A percentile compares a stretch with the other conserved stretches of the same genome.
Conservation (phyloP, 441 rosid genomes). For the Hura crepitans region DNA sequence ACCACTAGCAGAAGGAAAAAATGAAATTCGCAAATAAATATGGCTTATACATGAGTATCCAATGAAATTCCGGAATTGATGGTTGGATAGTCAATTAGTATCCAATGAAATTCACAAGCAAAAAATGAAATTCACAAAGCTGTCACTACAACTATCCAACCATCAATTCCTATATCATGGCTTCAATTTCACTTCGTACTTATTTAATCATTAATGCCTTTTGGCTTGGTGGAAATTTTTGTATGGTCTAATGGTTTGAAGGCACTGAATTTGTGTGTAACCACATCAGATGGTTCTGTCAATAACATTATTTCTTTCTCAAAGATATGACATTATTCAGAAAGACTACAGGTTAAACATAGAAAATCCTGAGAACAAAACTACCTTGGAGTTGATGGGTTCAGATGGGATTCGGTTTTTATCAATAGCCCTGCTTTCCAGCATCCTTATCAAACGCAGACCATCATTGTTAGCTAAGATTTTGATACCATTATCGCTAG, state of each 20-base stretch:
- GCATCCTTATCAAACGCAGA: conserved; percentile 43
- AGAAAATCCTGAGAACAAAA: neutral
- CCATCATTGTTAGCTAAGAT: conserved; percentile 60
- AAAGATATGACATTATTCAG: neutral
- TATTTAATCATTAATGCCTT: neutral
- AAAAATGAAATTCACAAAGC: too few species aligned
- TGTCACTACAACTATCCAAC: neutral
- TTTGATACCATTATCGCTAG: conserved; percentile 61
- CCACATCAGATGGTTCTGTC: neutral
- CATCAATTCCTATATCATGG: neutral
- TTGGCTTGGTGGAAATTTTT: neutral
- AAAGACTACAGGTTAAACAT: neutral
- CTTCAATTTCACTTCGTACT: neutral
- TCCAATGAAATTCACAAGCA: too few species aligned
- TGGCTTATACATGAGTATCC: neutral
- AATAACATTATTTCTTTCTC: conserved; percentile 5
- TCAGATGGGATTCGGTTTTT: conserved; percentile 42
- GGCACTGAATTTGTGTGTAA: neutral
- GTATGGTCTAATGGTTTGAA: neutral
- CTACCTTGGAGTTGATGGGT: conserved; percentile 49
- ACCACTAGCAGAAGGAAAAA: neutral
- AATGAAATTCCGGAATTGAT: too few species aligned
- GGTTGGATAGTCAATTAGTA: neutral
- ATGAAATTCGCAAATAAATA: neutral
- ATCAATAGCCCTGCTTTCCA: conserved; percentile 46